Evolutionary conservation across 352 stramenopile species (phyloP).

Genomic region (Paralagenidium karlingii): DNA sequence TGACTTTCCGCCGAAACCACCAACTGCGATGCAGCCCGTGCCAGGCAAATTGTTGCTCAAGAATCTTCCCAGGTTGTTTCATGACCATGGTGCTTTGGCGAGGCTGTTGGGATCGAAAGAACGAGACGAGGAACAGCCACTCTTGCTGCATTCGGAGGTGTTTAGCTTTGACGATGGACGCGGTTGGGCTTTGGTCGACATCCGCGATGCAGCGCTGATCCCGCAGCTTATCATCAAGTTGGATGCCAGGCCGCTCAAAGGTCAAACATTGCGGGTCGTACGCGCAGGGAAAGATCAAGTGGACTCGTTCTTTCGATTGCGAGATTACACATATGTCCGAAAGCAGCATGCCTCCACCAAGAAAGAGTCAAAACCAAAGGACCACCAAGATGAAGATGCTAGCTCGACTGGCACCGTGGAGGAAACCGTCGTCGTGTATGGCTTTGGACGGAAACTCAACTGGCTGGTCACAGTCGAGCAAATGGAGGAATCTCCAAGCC

Average conservation of each 20-base stretch:
- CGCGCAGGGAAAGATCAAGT: constrained; percentile 36
- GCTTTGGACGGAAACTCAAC: constrained; percentile 57
- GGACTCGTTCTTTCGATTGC: constrained; percentile 43
- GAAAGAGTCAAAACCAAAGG: constrained; percentile 3
- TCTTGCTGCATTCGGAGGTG: too few relatives aligned
- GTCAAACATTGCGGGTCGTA: constrained; percentile 40
- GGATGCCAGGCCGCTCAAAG: constrained; percentile 35
- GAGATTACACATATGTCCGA: constrained; percentile 4
- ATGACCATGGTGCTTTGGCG: too few relatives aligned
- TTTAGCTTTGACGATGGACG: constrained; percentile 64
- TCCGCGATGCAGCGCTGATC: constrained; percentile 29
- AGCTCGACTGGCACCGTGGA: background rate
- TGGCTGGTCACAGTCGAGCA: constrained; percentile 56
- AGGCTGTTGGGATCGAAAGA: too few relatives aligned
- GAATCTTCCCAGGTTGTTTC: constrained; percentile 1
- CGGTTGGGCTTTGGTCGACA: constrained; percentile 63
- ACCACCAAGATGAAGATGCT: constrained; percentile 4
- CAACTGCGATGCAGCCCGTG: constrained; percentile 21
- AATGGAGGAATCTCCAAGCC: constrained; percentile 40
- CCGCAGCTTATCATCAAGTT: constrained; percentile 37
- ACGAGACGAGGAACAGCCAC: background rate
- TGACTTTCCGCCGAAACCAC: constrained; percentile 1
- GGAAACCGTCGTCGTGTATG: constrained; percentile 15
- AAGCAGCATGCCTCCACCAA: background rate
- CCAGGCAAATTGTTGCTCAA: constrained; percentile 25